A percentile compares a stretch with the other conserved stretches of the same genome.
Evolutionary conservation across 176 grass and related monocot species (phyloP).

Genomic region (Carex kokanica): DNA sequence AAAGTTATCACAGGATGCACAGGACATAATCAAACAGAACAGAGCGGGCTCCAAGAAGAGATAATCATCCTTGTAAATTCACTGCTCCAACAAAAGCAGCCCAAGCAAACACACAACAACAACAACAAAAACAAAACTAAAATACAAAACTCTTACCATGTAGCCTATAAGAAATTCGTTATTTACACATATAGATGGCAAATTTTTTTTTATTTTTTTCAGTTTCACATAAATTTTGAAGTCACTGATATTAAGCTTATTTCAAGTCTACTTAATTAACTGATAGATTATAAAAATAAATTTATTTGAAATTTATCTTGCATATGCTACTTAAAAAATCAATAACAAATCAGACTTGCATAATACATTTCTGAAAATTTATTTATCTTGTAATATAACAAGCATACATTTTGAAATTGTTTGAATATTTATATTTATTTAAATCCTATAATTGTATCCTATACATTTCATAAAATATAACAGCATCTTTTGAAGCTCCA

Average conservation of each 20-base stretch:
- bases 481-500: not conserved
- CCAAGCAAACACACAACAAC: not conserved
- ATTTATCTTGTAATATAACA: no score
- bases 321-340: not conserved
- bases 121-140: not conserved
- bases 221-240: not conserved
- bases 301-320: not conserved
- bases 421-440: not conserved
- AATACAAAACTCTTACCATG: not conserved
- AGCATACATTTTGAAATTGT: not conserved
- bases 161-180: not conserved
- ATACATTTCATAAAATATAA: not conserved
- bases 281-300: not conserved
- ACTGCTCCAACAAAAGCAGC: slow-evolving; percentile 14
- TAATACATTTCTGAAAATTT: not conserved
- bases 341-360: not conserved
- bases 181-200: not conserved
- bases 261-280: not conserved
- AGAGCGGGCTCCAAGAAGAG: slow-evolving; percentile 8
- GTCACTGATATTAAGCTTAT: not conserved
- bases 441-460: not conserved
- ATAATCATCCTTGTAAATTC: not conserved
- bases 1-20: slow-evolving; percentile 21
- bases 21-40: slow-evolving; percentile 26
- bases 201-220: no score